Conservation (phyloP, 352 stramenopile species). For the Nothophytophthora sp. region DNA sequence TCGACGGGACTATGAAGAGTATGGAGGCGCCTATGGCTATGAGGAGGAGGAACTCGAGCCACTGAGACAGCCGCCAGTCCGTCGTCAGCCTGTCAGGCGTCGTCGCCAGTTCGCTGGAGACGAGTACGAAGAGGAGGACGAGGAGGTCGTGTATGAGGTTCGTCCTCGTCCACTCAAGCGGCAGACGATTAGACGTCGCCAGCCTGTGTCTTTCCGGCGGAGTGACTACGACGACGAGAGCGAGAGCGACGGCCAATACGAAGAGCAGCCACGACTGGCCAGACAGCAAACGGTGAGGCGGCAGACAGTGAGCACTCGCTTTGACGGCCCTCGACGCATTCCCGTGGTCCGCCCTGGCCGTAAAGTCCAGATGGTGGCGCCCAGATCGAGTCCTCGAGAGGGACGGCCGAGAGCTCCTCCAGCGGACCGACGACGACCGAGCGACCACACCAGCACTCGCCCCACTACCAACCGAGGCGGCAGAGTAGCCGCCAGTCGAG, state of each 20-base stretch:
- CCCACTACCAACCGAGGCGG: neutral
- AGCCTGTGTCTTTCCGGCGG: no score
- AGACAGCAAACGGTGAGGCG: constrained; percentile 20
- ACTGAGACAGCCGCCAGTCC: constrained; percentile 6
- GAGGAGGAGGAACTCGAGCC: constrained; percentile 10
- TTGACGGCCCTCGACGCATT: neutral
- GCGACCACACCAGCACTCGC: constrained; percentile 2
- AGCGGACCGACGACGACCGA: constrained; percentile 6
- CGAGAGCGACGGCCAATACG: constrained; percentile 8
- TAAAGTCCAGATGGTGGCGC: constrained; percentile 33
- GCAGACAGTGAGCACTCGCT: constrained; percentile 6
- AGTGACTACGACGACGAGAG: constrained; percentile 11
- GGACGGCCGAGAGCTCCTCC: constrained; percentile 1
- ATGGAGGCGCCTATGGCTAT: constrained; percentile 16
- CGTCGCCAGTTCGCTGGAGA: constrained; percentile 18
- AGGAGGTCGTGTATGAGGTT: constrained; percentile 14
- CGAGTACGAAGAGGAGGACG: constrained; percentile 5
- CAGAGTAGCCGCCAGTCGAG: constrained; percentile 3
- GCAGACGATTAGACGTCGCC: no score
- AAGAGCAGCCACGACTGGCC: constrained; percentile 1
- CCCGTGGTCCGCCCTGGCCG: constrained; percentile 6
- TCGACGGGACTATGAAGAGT: constrained; percentile 12
- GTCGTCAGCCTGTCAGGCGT: constrained; percentile 8
- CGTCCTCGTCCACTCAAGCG: no score
- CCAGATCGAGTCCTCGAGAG: constrained; percentile 7